Base-by-base conservation (phyloP, 192 early-diverging fungal genomes). In the Umbelopsis isabellina region DNA sequence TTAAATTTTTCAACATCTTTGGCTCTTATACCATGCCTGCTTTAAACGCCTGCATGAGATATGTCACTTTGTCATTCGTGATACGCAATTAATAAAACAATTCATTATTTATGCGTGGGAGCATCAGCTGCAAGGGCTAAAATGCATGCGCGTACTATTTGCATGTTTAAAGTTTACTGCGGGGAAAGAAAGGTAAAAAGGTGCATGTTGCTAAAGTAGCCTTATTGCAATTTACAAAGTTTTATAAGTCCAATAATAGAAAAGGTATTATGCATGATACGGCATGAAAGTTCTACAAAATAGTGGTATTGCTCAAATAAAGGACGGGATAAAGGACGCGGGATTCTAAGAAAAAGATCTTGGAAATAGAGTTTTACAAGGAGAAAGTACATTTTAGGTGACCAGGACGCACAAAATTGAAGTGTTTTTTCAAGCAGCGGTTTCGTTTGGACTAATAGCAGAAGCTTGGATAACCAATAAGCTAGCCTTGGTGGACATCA, bases 381-480 rank as follows among this genome's bases (percentile, higher is more conserved):
- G 37, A 41, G 37, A 10, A 41, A 10, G 37, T 10, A 41, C 37
- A 41, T 1, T 41, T 41, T 41, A 41, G 6, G 1, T 41, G 6
- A 30, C 27, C 27, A 41, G 6, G 37, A 6, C 1, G 5, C 37
- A 41, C 37, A 41, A 10, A 10, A 41, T 5, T 9, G 2, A 41
- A 30, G 27, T 30, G 27, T 2, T 41, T 10, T 6, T 10, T 41
- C 10, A 41, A 10, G 10, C 37, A 41, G 37, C 0, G 6, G 37
- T 6, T 41, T 41, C 37, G 37, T 6, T 6, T 41, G 1, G 37
- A 41, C 7, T 41, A 41, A 6, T 1, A 35, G 55, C 15, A 61
- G 55, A 25, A 18, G 55, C 55, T 61, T 61, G 55, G 37, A 61
- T 25, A 7, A 61, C 55, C 25, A 61, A 61, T 33, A 61, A 35